Evolutionary conservation across 192 early-diverging fungal species (phyloP).

Genomic region (Coemansia sp.): DNA sequence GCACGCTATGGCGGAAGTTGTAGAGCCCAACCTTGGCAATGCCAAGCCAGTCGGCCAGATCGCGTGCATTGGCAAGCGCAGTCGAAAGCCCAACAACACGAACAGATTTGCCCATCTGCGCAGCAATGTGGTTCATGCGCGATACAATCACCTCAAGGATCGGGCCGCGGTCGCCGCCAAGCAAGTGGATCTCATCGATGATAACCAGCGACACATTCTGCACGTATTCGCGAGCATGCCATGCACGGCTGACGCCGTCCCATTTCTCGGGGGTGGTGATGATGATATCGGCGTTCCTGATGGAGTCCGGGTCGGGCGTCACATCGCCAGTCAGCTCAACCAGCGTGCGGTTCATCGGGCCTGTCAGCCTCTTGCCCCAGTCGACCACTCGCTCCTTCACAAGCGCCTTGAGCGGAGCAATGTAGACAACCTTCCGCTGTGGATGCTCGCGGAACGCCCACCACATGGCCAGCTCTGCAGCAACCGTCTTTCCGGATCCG

Average conservation of each 20-base stretch:
- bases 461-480: slow-evolving; percentile 97
- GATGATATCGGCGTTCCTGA: slow-evolving; percentile 92
- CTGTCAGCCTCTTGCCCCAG: slow-evolving; percentile 76
- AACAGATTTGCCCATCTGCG: slow-evolving; percentile 71
- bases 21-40: slow-evolving; percentile 84
- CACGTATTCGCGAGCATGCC: slow-evolving; percentile 90
- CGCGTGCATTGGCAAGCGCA: slow-evolving; percentile 93
- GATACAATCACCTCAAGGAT: slow-evolving; percentile 98
- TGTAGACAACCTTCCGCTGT: slow-evolving; percentile 87
- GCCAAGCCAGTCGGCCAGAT: slow-evolving; percentile 97
- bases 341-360: slow-evolving; percentile 76
- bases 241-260: slow-evolving; percentile 95
- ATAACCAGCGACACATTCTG: slow-evolving; percentile 86
- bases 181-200: slow-evolving; percentile 98
- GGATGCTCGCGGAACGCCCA: slow-evolving; percentile 83
- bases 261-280: slow-evolving; percentile 99
- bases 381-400: slow-evolving; percentile 94
- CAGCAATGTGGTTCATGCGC: slow-evolving; percentile 95
- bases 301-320: slow-evolving; percentile 86
- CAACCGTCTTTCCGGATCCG: slow-evolving; percentile 97
- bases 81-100: slow-evolving; percentile 96
- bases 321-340: slow-evolving; percentile 97
- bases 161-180: slow-evolving; percentile 96
- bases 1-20: slow-evolving; percentile 96
- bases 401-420: slow-evolving; percentile 96